Percentiles rank a stretch among this genome's conserved stretches.
Conservation (phyloP, 805 yeast genomes). For the Zygotorulaspora florentina region DNA sequence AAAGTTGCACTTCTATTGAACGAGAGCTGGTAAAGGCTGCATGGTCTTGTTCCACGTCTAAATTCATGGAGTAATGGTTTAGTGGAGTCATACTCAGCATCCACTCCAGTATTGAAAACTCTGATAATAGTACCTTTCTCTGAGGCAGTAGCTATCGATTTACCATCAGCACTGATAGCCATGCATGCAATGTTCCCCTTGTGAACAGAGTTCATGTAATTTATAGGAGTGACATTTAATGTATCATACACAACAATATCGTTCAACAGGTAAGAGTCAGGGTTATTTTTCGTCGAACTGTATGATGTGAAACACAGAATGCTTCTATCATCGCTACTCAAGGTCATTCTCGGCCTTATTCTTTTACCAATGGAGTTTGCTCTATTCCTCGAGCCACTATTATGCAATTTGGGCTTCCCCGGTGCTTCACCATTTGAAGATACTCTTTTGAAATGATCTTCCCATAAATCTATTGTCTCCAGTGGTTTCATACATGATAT, state of each 20-base stretch:
- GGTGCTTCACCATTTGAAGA: slow-evolving; percentile 3
- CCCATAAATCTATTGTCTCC: slow-evolving; percentile 53
- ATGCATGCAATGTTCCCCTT: slow-evolving; percentile 30
- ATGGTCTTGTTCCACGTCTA: slow-evolving; percentile 71
- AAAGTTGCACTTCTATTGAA: slow-evolving; percentile 60
- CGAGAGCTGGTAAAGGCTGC: slow-evolving; percentile 61
- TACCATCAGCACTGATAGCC: slow-evolving; percentile 55
- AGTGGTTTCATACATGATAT: slow-evolving; percentile 82
- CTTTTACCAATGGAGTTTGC: slow-evolving; percentile 15
- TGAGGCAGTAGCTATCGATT: slow-evolving; percentile 60
- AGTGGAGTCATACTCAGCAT: slow-evolving; percentile 30
- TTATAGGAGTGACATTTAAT: slow-evolving; percentile 64
- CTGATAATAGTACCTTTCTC: slow-evolving; percentile 68
- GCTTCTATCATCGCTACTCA: slow-evolving; percentile 32
- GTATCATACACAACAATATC: slow-evolving; percentile 76
- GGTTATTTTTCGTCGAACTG: slow-evolving; percentile 35
- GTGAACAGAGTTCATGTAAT: slow-evolving; percentile 36
- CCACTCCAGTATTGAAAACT: slow-evolving; percentile 54
- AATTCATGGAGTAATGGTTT: slow-evolving; percentile 44
- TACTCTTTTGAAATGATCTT: slow-evolving; percentile 15
- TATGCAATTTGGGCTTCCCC: slow-evolving; percentile 4
- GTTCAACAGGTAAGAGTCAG: slow-evolving; percentile 40
- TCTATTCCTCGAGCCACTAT: slow-evolving; percentile 6
- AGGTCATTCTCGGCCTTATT: slow-evolving; percentile 23
- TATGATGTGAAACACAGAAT: slow-evolving; percentile 31